Percentiles rank a stretch among this genome's conserved stretches.
Evolutionary conservation across 1,139 yeast species (phyloP).

Genomic region (Lodderomyces beijingensis): DNA sequence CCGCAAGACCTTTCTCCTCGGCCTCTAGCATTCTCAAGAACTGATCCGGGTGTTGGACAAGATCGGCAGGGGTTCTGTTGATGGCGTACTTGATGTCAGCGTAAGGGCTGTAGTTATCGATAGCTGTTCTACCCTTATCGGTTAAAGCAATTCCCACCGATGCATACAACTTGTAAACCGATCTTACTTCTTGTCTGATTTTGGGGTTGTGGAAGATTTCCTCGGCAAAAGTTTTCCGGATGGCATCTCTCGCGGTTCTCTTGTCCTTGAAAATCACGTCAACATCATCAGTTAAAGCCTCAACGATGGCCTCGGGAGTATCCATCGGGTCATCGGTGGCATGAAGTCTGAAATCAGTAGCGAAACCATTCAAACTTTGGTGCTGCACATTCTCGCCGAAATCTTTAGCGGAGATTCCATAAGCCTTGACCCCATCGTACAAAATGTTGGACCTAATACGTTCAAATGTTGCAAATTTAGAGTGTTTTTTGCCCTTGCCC

Average conservation of each 20-base stretch:
- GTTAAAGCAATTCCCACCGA: slow-evolving; percentile 73
- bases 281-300: slow-evolving; percentile 49
- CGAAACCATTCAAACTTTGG: slow-evolving; percentile 43
- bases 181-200: slow-evolving; percentile 71
- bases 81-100: slow-evolving; percentile 90
- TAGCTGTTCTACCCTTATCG: slow-evolving; percentile 80
- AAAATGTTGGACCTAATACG: slow-evolving; percentile 66
- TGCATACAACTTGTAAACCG: slow-evolving; percentile 63
- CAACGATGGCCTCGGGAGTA: slow-evolving; percentile 63
- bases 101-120: slow-evolving; percentile 76
- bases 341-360: slow-evolving; percentile 59
- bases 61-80: slow-evolving; percentile 71
- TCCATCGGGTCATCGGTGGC: slow-evolving; percentile 69
- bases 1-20: slow-evolving; percentile 59
- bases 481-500: slow-evolving; percentile 52
- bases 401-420: slow-evolving; percentile 75
- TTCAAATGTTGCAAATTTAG: slow-evolving; percentile 71
- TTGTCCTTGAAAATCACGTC: slow-evolving; percentile 56
- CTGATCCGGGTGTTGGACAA: slow-evolving; percentile 71
- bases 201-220: slow-evolving; percentile 81
- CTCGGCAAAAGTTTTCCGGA: slow-evolving; percentile 71
- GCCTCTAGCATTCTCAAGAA: slow-evolving; percentile 90
- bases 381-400: slow-evolving; percentile 82
- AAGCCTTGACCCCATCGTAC: slow-evolving; percentile 64
- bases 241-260: slow-evolving; percentile 66